These are phyloP conservation scores for Agastache rugosa DNA, from an alignment of 257 asterid genomes.

Conservation along the genomic window DNA sequence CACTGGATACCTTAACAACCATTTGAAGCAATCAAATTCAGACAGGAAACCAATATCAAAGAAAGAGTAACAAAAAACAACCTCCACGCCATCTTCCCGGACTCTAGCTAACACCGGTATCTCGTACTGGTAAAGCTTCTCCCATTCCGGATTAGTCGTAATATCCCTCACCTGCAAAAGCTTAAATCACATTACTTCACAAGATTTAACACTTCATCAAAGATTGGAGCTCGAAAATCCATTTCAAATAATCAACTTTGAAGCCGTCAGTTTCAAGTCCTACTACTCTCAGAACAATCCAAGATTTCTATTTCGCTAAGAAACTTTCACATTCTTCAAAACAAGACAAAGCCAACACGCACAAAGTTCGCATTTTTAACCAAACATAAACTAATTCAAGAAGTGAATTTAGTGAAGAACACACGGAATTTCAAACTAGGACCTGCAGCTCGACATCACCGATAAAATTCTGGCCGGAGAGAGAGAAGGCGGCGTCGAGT, in stretches of 20 bases:
- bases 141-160: conserved; percentile 83
- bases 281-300: not conserved
- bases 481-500: conserved; percentile 70
- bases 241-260: not conserved
- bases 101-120: conserved; percentile 88
- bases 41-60: conserved; percentile 9
- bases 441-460: conserved; percentile 72
- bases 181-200: conserved; percentile 23
- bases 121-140: conserved; percentile 91
- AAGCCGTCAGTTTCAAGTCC: not conserved
- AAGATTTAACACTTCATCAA: not conserved
- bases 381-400: conserved; percentile 9
- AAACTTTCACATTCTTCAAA: not conserved
- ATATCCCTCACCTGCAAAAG: conserved; percentile 74
- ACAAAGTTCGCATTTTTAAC: conserved; percentile 3
- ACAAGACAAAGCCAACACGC: not conserved
- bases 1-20: conserved; percentile 9
- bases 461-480: conserved; percentile 58
- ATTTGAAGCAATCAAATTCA: conserved; percentile 1
- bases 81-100: conserved; percentile 84
- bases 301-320: not conserved
- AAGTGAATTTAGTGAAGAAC: not conserved
- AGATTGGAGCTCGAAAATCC: conserved; percentile 31
- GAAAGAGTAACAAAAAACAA: conserved; percentile 30
- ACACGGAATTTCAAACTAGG: not conserved